Evolutionary conservation across 2,329 filamentous ascomycete species (phyloP).

Genomic region (Emmonsiellopsis sp.): DNA sequence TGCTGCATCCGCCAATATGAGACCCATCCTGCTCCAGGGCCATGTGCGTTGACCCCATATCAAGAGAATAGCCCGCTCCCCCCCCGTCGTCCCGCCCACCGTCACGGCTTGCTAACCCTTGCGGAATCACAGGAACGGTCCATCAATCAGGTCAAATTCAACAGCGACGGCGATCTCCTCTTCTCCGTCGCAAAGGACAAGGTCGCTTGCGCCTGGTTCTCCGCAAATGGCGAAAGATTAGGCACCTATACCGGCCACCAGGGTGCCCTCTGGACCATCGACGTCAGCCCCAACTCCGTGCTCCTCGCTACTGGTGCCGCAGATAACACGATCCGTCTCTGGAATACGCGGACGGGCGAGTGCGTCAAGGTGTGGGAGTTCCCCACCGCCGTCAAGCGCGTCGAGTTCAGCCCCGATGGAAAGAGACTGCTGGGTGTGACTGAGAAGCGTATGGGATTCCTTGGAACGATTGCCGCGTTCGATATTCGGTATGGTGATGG

Average conservation of each 20-base stretch:
- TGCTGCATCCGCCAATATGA: conserved; percentile 55
- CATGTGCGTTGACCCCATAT: conserved; percentile 50
- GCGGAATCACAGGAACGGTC: conserved; percentile 59
- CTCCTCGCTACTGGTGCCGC: conserved; percentile 91
- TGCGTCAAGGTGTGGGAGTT: conserved; percentile 97
- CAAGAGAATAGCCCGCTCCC: neutral
- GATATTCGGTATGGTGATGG: conserved; percentile 72
- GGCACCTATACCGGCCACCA: conserved; percentile 96
- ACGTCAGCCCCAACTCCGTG: conserved; percentile 84
- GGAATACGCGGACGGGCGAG: conserved; percentile 89
- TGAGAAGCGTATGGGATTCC: conserved; percentile 95
- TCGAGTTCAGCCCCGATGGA: conserved; percentile 94
- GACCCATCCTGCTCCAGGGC: conserved; percentile 89
- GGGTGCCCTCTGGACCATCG: conserved; percentile 97
- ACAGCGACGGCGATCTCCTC: conserved; percentile 89
- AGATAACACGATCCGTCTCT: conserved; percentile 96
- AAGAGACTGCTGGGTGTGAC: conserved; percentile 85
- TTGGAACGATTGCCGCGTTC: conserved; percentile 87
- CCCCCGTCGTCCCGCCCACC: neutral
- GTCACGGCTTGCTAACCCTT: conserved; percentile 13
- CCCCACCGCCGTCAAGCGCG: conserved; percentile 90
- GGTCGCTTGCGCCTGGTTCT: conserved; percentile 92
- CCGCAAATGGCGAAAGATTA: conserved; percentile 94
- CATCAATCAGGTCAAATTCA: conserved; percentile 92
- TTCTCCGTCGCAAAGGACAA: conserved; percentile 96